Evolutionary conservation across 768 basidiomycete species (phyloP), one percentile per base, ranked within the genome.

Genomic region (Leccinum pellstonianum): DNA sequence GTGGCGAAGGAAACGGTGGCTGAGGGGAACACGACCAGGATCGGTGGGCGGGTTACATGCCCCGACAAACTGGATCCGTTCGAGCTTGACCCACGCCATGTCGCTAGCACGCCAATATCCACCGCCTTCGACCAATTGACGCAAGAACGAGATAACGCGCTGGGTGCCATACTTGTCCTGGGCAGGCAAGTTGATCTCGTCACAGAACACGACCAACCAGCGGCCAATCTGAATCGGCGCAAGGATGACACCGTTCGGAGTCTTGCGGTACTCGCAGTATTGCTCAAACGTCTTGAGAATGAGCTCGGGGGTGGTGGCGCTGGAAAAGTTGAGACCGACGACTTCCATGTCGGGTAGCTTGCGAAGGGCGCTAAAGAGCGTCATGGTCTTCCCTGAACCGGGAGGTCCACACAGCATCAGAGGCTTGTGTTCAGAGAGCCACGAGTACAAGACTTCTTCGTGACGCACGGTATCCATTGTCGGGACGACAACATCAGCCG

Each of bases 301-400:
- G 29, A 99, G 83, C 70, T 98, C 97, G 0, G 97, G 97, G 1
- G 95, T 98, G 0, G 97, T 98, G 17, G 97, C 97, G 72, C 94
- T 97, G 33, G 97, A 99, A 76, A 99, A 99, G 77, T 99, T 99
- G 66, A 99, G 86, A 51, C 97, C 97, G 65, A 98, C 95, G 49
- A 98, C 94, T 70, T 99, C 97, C 89, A 99, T 95, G 75, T 98
- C 94, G 2, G 97, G 95, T 41, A 98, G 83, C 74, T 98, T 98
- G 58, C 97, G 87, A 31, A 99, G 83, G 10, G 97, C 97, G 66
- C 94, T 97, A 78, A 99, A 98, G 19, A 99, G 80, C 0, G 97
- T 98, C 97, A 99, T 99, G 7, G 97, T 99, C 79, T 99, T 99
- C 23, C 97, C 97, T 21, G 97, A 98, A 70, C 97, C 97, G n/a